Conservation (phyloP, 2,329 filamentous ascomycete species). For the Verticillium longisporum region DNA sequence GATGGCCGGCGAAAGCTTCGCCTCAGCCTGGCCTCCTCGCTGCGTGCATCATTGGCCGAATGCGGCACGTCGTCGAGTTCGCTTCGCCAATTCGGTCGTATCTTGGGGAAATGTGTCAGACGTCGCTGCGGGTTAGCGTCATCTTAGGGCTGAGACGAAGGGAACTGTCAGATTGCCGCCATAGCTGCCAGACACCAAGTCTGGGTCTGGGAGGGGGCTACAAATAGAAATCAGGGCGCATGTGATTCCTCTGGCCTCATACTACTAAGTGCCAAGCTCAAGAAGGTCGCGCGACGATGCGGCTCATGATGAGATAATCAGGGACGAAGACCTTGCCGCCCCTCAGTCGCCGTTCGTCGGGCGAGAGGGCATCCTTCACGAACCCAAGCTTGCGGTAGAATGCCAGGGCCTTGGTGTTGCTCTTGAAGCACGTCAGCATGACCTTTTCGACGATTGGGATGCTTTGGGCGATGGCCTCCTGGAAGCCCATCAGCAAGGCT, state of each 20-base stretch:
- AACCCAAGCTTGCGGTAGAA: conserved; percentile 61
- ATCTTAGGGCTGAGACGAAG: neutral
- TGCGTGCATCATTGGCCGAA: neutral
- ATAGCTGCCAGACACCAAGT: no score
- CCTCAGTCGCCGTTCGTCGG: conserved; percentile 43
- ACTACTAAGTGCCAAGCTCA: neutral
- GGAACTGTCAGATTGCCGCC: no score
- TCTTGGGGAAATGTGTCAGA: neutral
- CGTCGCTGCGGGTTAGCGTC: neutral
- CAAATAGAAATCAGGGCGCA: neutral
- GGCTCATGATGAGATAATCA: conserved; percentile 57
- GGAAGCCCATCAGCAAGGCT: conserved; percentile 48
- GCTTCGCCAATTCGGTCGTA: neutral
- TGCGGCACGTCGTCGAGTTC: neutral
- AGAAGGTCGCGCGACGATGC: conserved; percentile 12
- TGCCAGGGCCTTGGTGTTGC: conserved; percentile 47
- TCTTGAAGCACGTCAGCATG: conserved; percentile 68
- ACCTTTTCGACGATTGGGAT: conserved; percentile 53
- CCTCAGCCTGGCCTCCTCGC: neutral
- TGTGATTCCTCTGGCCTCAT: neutral
- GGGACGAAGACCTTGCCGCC: conserved; percentile 45
- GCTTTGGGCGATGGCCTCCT: conserved; percentile 44
- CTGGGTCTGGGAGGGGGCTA: neutral
- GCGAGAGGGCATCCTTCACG: conserved; percentile 47
- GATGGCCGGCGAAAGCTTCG: neutral